Percentiles rank a stretch among this genome's conserved stretches.
Conservation (phyloP, 257 asterid genomes). For the Thymus quinquecostatus region DNA sequence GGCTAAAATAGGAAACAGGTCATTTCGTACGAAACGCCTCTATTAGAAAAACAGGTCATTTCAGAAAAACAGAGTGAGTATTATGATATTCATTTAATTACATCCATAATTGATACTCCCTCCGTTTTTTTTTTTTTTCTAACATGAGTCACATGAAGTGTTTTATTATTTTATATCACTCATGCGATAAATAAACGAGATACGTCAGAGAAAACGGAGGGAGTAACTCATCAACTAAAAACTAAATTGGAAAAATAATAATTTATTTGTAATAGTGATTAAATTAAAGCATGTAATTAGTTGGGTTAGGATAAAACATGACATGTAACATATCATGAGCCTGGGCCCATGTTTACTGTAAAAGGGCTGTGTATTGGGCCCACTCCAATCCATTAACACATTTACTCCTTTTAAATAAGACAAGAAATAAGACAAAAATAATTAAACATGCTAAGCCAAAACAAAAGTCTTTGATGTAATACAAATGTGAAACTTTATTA, state of each 20-base stretch:
- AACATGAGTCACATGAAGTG: too few relatives aligned
- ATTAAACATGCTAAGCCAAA: background rate
- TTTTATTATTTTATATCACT: too few relatives aligned
- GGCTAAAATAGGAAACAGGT: too few relatives aligned
- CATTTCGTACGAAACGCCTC: too few relatives aligned
- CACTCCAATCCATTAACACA: background rate
- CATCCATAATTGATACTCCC: too few relatives aligned
- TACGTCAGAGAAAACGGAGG: too few relatives aligned
- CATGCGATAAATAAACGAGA: too few relatives aligned
- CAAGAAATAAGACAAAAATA: too few relatives aligned
- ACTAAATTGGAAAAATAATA: background rate
- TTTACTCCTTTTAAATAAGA: background rate
- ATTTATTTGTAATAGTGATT: background rate
- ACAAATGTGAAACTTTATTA: background rate
- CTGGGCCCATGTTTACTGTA: background rate
- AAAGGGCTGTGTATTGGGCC: background rate
- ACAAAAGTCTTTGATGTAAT: background rate
- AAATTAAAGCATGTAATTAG: background rate
- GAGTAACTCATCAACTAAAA: background rate
- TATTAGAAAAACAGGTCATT: too few relatives aligned
- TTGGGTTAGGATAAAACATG: background rate
- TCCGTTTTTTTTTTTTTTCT: too few relatives aligned
- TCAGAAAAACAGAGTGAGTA: too few relatives aligned
- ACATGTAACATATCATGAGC: background rate
- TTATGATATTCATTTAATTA: too few relatives aligned